phyloP scores from a whole-genome alignment of 441 rosid genomes.

The Mallotus japonicus region DNA sequence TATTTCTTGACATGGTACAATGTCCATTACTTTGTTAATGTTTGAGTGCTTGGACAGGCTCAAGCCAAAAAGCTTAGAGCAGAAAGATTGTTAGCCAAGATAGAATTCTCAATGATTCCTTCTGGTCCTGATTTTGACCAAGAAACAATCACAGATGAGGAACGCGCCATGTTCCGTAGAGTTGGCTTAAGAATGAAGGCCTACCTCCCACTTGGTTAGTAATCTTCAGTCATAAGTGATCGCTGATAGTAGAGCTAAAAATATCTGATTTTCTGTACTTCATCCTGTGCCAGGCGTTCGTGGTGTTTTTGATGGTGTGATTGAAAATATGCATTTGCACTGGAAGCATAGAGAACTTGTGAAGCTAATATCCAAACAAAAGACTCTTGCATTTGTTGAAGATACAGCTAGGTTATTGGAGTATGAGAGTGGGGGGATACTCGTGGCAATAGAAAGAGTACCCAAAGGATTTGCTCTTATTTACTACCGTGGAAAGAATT shows the following conservation, averaged over 20 bases:
- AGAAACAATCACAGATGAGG: conserved; percentile 94
- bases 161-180: conserved; percentile 76
- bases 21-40: conserved; percentile 12
- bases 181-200: conserved; percentile 94
- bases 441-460: conserved; percentile 84
- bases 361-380: conserved; percentile 89
- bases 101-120: conserved; percentile 93
- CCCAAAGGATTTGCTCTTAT: conserved; percentile 89
- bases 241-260: conserved; percentile 13
- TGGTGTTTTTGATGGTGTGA: conserved; percentile 94
- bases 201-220: conserved; percentile 85
- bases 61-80: conserved; percentile 89
- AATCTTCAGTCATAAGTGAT: conserved; percentile 21
- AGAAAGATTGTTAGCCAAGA: conserved; percentile 73
- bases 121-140: conserved; percentile 96
- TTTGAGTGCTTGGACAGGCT: conserved; percentile 53
- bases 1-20: conserved; percentile 2
- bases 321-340: conserved; percentile 97
- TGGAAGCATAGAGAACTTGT: conserved; percentile 98
- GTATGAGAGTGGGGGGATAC: conserved; percentile 91
- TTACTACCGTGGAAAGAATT: conserved; percentile 93
- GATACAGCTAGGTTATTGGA: conserved; percentile 86
- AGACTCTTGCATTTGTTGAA: conserved; percentile 83
- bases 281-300: conserved; percentile 64
- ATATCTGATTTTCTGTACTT: conserved; percentile 13